Evolutionary conservation across 2,329 filamentous ascomycete genomes (phyloP).

Genomic region (Cercospora citrullina): DNA sequence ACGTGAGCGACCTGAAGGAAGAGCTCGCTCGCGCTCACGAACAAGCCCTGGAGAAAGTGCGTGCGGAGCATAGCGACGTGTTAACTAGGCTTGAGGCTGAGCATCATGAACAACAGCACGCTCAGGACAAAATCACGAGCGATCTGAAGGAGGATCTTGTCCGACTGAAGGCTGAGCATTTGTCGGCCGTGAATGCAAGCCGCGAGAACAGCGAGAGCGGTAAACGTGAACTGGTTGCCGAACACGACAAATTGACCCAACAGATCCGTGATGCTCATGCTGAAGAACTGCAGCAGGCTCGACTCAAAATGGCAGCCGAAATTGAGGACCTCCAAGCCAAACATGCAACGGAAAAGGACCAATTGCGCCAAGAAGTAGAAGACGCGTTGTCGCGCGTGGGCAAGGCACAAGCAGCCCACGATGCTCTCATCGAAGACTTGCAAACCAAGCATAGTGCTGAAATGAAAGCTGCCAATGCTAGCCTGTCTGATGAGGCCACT

Average conservation of each 20-base stretch:
- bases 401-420: conserved; percentile 10
- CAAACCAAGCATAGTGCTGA: conserved; percentile 11
- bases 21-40: not conserved
- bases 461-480: conserved; percentile 11
- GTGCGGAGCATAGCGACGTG: conserved; percentile 4
- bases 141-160: not conserved
- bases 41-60: not conserved
- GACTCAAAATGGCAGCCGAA: conserved; percentile 18
- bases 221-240: not conserved
- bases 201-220: conserved; percentile 4
- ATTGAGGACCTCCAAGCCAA: conserved; percentile 10
- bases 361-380: conserved; percentile 12
- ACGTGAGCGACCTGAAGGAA: not conserved
- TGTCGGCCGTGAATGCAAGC: conserved; percentile 6
- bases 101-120: not conserved
- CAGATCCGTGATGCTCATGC: conserved; percentile 9
- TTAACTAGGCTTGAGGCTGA: not conserved
- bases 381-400: conserved; percentile 12
- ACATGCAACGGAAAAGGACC: conserved; percentile 9
- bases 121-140: not conserved
- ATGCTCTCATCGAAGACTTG: conserved; percentile 14
- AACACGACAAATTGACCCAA: conserved; percentile 8
- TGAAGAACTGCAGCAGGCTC: conserved; percentile 16
- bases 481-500: conserved; percentile 18
- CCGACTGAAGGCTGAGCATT: conserved; percentile 5